Conservation (phyloP, 352 stramenopile species). For the Thalassiosira ordinaria region DNA sequence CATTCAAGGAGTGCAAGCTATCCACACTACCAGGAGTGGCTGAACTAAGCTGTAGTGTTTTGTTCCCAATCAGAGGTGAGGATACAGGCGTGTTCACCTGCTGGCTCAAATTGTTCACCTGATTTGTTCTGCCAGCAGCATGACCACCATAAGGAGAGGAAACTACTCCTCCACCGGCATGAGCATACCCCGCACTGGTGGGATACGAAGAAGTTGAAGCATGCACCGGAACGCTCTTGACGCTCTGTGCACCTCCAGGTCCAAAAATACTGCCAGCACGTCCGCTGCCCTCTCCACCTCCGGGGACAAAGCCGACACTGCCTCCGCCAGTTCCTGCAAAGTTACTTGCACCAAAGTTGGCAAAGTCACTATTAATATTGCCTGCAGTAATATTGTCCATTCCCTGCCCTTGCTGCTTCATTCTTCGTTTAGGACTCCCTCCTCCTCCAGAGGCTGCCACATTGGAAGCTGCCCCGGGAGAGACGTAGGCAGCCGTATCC, state of each 20-base stretch:
- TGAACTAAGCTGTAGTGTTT: no score
- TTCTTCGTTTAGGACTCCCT: slow-evolving; percentile 5
- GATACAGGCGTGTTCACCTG: no score
- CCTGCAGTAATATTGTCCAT: neutral
- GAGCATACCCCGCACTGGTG: neutral
- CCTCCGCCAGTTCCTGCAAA: neutral
- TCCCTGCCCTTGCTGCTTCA: neutral
- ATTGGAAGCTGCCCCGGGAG: no score
- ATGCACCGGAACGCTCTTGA: neutral
- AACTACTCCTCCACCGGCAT: no score
- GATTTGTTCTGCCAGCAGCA: no score
- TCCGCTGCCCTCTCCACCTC: neutral
- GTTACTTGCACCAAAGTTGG: neutral
- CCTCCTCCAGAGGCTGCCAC: neutral
- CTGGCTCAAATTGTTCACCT: no score
- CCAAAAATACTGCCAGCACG: no score
- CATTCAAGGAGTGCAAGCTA: slow-evolving; percentile 8
- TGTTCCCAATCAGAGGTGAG: no score
- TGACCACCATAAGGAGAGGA: no score
- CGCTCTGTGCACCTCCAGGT: no score
- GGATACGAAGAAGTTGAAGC: neutral
- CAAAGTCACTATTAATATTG: no score
- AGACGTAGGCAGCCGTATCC: neutral
- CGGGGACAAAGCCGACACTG: neutral
- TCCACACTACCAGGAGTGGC: neutral